Base-by-base conservation (phyloP, 148 eudicot species). In the Rhododendron ovatum region DNA sequence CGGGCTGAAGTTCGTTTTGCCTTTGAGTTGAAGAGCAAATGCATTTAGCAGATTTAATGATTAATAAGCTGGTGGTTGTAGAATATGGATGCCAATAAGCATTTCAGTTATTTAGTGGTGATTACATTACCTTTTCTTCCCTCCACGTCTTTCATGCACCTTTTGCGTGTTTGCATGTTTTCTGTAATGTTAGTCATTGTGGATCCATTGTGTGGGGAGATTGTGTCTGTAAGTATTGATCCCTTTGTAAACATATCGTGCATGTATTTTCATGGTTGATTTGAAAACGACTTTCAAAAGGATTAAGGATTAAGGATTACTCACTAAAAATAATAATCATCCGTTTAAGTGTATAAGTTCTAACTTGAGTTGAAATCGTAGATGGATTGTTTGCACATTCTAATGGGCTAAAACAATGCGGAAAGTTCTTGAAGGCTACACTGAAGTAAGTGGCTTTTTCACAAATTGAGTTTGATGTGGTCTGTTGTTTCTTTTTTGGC, bases 311-410 rank as follows among this genome's bases (percentile, higher is more conserved):
- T 13, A 20, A 35, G 57, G 76, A 77, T 35, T 53, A 48, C 35
- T 77, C 47, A 14, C 13, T 65, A 15, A 84, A 84, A 75, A 48
- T 7, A 43, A 55, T 80, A 61, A 84, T 78, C 61, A 86, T 86
- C 77, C 35, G n/a, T 69, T 81, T 83, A 87, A 89, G 85, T 80
- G 76, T 86, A 67, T 78, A 83, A 80, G 28, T 88, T 88, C 89
- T 92, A 87, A 88, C 90, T 92, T 90, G 89, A 86, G 78, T 82
- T 92, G 88, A 89, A 90, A 90, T 89, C 89, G 87, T 90, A 92
- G 92, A 90, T 90, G 92, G 89, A 86, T 84, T 90, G 85, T 91
- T 88, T 90, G 89, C 93, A 86, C 89, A 89, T 91, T 85, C 84
- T 89, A 89, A 89, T 89, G 90, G 89, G 92, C 89, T 92, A 67